Evolutionary conservation across 1,284 basidiomycete species (phyloP).

Genomic region (Fomes fomentarius): DNA sequence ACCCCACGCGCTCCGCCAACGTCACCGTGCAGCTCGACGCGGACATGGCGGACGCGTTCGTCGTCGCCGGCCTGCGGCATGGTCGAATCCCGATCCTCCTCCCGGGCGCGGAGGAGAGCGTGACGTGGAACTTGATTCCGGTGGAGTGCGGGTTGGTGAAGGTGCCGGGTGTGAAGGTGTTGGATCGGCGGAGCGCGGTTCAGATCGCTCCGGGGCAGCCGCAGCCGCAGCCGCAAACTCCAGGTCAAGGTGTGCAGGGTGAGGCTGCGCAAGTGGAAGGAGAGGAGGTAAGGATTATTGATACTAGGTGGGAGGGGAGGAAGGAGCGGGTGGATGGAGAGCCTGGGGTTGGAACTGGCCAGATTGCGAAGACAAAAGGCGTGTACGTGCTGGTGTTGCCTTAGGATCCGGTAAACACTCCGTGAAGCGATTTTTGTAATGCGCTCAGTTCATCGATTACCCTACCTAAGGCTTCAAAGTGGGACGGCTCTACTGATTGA

Average conservation of each 20-base stretch:
- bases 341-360: neutral
- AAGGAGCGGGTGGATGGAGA: constrained; percentile 10
- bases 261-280: constrained; percentile 35
- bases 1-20: constrained; percentile 64
- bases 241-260: constrained; percentile 2
- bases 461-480: too few species aligned
- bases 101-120: constrained; percentile 65
- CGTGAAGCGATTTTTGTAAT: too few species aligned
- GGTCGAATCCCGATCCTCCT: constrained; percentile 68
- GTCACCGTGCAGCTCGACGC: constrained; percentile 69
- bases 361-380: constrained; percentile 1
- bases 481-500: too few species aligned
- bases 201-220: constrained; percentile 8
- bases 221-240: neutral
- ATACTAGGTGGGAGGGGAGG: constrained; percentile 38
- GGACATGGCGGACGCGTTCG: constrained; percentile 65
- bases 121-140: constrained; percentile 70
- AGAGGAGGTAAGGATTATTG: constrained; percentile 54
- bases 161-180: constrained; percentile 60
- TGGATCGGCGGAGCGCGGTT: constrained; percentile 50
- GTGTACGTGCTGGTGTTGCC: constrained; percentile 19
- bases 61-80: constrained; percentile 70
- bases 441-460: too few species aligned
- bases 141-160: constrained; percentile 70
- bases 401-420: too few species aligned